Evolutionary conservation across 169 alveolate species (phyloP), one percentile per base, ranked within the genome.

Genomic region (Eimeria praecox): DNA sequence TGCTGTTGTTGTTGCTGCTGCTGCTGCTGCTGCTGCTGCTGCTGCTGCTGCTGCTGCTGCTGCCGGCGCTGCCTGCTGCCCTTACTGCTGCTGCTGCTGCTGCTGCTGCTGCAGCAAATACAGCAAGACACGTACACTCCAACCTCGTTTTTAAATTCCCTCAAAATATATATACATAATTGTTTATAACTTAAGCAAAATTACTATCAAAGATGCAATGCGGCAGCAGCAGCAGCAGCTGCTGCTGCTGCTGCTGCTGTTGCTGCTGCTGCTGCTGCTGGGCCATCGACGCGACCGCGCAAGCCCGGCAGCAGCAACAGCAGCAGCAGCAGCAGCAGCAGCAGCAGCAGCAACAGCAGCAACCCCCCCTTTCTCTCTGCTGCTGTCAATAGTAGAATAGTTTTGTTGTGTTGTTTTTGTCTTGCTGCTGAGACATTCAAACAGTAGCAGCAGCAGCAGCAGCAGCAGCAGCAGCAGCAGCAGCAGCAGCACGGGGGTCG

Each of bases 71-170:
- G 42, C 78, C 78, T n/a, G 27, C 78, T 66, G 78, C 78, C n/a
- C 44, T 42, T 66, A 42, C 78, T 66, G 78, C 78, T 66, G 78
- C 78, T 30, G 78, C 78, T 66, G 78, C 78, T 66, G 78, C 78
- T 8, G 78, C 78, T 30, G 78, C 78, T 30, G 78, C 78, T 30
- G 78, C 78, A 20, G 78, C 78, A 66, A 33, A 16, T 56, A 16
- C 66, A 2, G 66, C 66, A 56, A 56, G 66, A 56, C 66, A 56
- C 14, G 66, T 18, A 56, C 66, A 56, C 42, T 27, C 78, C 3
- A 66, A 33, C 78, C 12, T 33, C 9, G 78, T 33, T 66, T 5
- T 6, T 27, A 66, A 66, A 66, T 27, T 30, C 78, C 3, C 3
- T 8, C n/a, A 20, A 66, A 66, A 66, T 8, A 14, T 27, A 8